Conservation (phyloP, 1,284 basidiomycete genomes). For the Fomitopsis schrenkii region DNA sequence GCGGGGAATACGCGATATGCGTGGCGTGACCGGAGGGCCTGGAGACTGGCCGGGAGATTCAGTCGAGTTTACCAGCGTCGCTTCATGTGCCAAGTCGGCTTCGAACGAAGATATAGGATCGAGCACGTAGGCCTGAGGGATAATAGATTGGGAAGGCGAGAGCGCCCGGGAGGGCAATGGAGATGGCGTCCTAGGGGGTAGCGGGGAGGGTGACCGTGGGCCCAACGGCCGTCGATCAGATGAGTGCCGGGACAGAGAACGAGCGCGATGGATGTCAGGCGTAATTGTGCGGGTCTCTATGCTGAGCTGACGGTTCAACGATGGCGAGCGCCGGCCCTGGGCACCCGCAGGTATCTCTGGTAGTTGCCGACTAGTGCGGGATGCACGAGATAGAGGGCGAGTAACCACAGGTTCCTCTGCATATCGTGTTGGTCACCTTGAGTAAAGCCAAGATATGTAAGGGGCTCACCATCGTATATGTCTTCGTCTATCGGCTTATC, state of each 20-base stretch:
- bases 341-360: constrained; percentile 30
- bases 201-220: constrained; percentile 67
- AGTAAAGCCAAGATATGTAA: background rate
- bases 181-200: constrained; percentile 35
- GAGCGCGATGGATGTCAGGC: constrained; percentile 28
- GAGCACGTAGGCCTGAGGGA: constrained; percentile 15
- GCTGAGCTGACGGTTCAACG: constrained; percentile 29
- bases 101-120: constrained; percentile 37
- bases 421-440: background rate
- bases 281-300: constrained; percentile 11
- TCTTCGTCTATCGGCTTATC: constrained; percentile 55
- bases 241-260: constrained; percentile 38
- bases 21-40: constrained; percentile 19
- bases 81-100: constrained; percentile 39
- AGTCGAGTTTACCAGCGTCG: constrained; percentile 30
- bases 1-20: constrained; percentile 50
- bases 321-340: constrained; percentile 35
- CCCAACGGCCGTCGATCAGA: constrained; percentile 61
- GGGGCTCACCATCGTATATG: constrained; percentile 64
- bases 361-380: constrained; percentile 13
- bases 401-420: constrained; percentile 55
- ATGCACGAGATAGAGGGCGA: constrained; percentile 43
- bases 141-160: background rate
- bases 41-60: constrained; percentile 12
- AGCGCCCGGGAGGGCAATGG: background rate